phyloP scores from a whole-genome alignment of 2,329 filamentous ascomycete genomes.

The Talaromyces sp. region DNA sequence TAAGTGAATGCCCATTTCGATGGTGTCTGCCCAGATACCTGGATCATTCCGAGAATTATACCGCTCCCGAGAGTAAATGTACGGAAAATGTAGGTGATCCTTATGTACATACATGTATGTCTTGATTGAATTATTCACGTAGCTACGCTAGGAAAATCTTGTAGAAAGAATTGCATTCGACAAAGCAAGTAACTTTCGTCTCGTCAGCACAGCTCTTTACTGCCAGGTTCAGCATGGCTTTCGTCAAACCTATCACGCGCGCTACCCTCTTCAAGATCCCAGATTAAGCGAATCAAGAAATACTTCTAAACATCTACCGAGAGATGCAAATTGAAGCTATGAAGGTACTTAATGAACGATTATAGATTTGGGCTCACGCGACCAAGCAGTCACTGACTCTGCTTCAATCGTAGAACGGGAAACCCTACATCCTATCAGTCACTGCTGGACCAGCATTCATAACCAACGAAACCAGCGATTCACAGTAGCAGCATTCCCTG shows the following conservation, averaged over 20 bases:
- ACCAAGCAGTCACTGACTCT: not conserved
- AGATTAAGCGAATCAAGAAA: slow-evolving; percentile 9
- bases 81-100: not conserved
- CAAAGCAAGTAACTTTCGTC: not conserved
- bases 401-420: not conserved
- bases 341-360: not conserved
- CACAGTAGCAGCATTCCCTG: slow-evolving; percentile 1
- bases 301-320: slow-evolving; percentile 3
- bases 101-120: not conserved
- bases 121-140: not conserved
- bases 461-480: not conserved
- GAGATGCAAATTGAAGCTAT: slow-evolving; percentile 8
- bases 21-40: not conserved
- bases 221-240: not conserved
- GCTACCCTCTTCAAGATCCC: slow-evolving; percentile 14
- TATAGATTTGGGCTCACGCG: too few species aligned
- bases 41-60: not conserved
- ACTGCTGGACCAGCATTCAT: not conserved
- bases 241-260: slow-evolving; percentile 1
- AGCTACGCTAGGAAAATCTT: not conserved
- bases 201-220: not conserved
- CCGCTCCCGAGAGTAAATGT: not conserved
- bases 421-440: slow-evolving; percentile 6
- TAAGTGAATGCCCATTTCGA: not conserved
- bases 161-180: not conserved